Evolutionary conservation across 2,329 filamentous ascomycete species (phyloP), one percentile per base, ranked within the genome.

Genomic region (Aspergillus novoparasiticus): DNA sequence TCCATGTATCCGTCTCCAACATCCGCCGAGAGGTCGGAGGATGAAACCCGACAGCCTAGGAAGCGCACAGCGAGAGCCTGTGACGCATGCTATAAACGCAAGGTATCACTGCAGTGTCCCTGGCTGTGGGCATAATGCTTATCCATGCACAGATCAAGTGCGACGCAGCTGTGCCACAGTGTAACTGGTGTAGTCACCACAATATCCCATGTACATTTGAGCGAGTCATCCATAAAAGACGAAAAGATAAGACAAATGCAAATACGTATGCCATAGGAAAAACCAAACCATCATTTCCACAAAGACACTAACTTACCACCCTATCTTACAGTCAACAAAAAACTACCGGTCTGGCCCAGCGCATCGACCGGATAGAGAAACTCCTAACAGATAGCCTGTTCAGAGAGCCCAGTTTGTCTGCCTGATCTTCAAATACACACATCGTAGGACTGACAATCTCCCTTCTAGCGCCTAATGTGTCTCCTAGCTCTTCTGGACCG

Each of bases 121-220:
- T 64, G 16, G 60, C 39, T 21, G 19, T 16, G 26, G 39, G n/a
- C n/a, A 39, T 11, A 6, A 32, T 48, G 23, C 66, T 65, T 32
- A 64, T 58, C 14, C 2, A 12, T 28, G 14, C 53, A 16, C 48
- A 84, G 82, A 85, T 85, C 63, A 83, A 84, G 76, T 85, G 83
- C 65, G 83, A 83, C 67, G 76, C 75, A 2, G 75, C 75, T 19
- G 63, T 75, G 11, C 79, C 80, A 4, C 74, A 77, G 56, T 85
- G 83, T 72, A 81, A 85, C 69, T 85, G 82, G 82, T 85, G 83
- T 68, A 76, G 74, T 57, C 81, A 84, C 69, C 83, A 84, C 65
- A 72, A 77, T 59, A 74, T 82, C 23, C 69, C 76, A 21, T 85
- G 83, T 70, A 84, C 81, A 9, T 85, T 83, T 68, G 76, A 74